phyloP scores from a whole-genome alignment of 2,329 filamentous ascomycete genomes.

The Aureobasidium sp. region DNA sequence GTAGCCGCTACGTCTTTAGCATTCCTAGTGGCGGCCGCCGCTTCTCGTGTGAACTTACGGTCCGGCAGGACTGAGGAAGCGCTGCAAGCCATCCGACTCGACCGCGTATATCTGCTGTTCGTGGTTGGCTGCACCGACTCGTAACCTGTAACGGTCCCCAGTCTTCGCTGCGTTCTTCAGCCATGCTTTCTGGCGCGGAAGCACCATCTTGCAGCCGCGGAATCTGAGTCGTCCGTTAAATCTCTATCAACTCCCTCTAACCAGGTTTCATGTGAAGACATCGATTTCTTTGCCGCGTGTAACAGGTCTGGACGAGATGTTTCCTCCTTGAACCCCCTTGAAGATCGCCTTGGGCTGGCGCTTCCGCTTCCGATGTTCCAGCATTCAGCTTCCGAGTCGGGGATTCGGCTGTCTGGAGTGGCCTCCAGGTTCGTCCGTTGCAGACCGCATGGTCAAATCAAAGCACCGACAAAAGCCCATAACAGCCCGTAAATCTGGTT shows the following conservation, averaged over 20 bases:
- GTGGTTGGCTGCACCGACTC: conserved; percentile 8
- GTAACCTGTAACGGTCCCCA: conserved; percentile 12
- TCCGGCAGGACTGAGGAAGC: not conserved
- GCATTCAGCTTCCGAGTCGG: not conserved
- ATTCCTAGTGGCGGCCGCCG: conserved; percentile 12
- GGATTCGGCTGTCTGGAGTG: not conserved
- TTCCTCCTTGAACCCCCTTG: not conserved
- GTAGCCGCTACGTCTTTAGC: not conserved
- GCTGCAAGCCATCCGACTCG: conserved; percentile 13
- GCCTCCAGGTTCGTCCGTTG: not conserved
- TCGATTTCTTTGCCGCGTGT: not conserved
- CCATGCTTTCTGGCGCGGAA: conserved; percentile 8
- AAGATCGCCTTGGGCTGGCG: not conserved
- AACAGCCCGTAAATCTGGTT: conserved; percentile 3
- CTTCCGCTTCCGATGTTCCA: conserved; percentile 2
- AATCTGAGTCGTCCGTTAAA: not conserved
- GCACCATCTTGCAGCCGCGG: conserved; percentile 8
- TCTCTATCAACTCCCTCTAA: not conserved
- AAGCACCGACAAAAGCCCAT: conserved; percentile 15
- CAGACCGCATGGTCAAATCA: conserved; percentile 5
- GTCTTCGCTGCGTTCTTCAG: conserved; percentile 2
- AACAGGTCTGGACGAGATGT: not conserved
- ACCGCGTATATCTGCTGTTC: conserved; percentile 3
- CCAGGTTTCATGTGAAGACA: conserved; percentile 4
- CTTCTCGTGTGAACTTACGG: conserved; percentile 6